Evolutionary conservation across 2,329 filamentous ascomycete genomes (phyloP), one percentile per base, ranked within the genome.

Genomic region (Cyclaneusma minus): DNA sequence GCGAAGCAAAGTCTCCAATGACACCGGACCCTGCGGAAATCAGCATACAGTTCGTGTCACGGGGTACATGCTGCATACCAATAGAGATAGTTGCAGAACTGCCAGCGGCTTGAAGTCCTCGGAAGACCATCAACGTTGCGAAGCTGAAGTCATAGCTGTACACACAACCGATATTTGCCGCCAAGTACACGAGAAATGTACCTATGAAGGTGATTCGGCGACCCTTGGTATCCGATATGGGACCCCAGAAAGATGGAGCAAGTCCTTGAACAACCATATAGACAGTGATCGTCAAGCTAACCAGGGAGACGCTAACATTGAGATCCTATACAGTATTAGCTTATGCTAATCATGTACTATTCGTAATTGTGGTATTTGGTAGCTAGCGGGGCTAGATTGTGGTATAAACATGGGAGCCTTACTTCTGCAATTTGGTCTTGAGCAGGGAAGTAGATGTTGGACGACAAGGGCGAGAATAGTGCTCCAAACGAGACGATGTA

Each of bases 211-310:
- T 39, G 16, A 36, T 25, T 9, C 61, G 50, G 3, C 62, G 51
- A 0, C 62, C 62, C 5, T 54, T 33, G 0, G 46, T 45, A 34
- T 66, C 62, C 1, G 60, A 58, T 6, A 66, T 42, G 0, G 58
- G 51, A 6, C 55, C 57, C 54, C 57, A 64, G 26, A 65, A 46
- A 7, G 34, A 45, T 1, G 62, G 60, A 3, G 58, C 53, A 10
- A 65, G 40, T 5, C 57, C 63, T 42, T 66, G 62, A 4, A 63
- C 44, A 25, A 64, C 48, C 42, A 62, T 55, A 35, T 65, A 67
- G 3, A 51, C 44, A 0, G 56, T 60, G 7, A 60, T 49, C 4
- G 54, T 58, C 7, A 60, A 38, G 24, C 47, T 51, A 10, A 59
- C 44, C 15, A 38, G 30, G 7, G 36, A 34, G 1, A 43, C 13